Percentiles rank a stretch among this genome's conserved stretches.
phyloP scores from a whole-genome alignment of 768 basidiomycete genomes.

The Serendipita indica region DNA sequence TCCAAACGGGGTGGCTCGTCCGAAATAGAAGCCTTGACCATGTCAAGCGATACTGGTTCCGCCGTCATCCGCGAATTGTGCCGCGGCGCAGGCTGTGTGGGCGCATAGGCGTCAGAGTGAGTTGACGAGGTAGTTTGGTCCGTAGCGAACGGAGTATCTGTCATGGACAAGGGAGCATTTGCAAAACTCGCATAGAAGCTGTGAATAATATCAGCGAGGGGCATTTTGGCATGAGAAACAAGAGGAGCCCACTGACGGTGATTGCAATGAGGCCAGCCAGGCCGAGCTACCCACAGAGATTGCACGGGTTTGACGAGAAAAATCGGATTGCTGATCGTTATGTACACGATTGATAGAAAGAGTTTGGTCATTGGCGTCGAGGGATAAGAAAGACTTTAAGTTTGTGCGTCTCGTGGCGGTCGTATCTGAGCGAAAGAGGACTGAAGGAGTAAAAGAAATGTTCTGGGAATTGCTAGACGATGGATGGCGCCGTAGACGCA shows the following conservation, averaged over 20 bases:
- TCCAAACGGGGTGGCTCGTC: conserved; percentile 2
- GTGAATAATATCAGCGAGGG: background rate
- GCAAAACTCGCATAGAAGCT: background rate
- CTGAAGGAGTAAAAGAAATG: background rate
- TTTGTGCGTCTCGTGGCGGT: background rate
- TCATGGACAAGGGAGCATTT: background rate
- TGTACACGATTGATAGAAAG: background rate
- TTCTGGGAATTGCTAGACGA: background rate
- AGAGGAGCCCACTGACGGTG: conserved; percentile 1
- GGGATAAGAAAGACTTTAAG: background rate
- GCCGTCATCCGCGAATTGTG: no score
- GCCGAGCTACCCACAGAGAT: conserved; percentile 3
- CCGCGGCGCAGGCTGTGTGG: no score
- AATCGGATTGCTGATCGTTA: background rate
- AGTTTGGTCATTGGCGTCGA: conserved; percentile 1
- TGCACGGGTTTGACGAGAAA: background rate
- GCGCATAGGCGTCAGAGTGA: no score
- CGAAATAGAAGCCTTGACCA: background rate
- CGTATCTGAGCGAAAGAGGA: background rate
- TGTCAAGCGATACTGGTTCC: no score
- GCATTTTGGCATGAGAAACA: background rate
- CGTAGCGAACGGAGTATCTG: conserved; percentile 1
- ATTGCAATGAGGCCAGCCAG: background rate
- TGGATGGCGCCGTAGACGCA: background rate
- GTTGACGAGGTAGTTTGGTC: background rate